phyloP scores from a whole-genome alignment of 306 rosid genomes.

The Citrullus amarus region DNA sequence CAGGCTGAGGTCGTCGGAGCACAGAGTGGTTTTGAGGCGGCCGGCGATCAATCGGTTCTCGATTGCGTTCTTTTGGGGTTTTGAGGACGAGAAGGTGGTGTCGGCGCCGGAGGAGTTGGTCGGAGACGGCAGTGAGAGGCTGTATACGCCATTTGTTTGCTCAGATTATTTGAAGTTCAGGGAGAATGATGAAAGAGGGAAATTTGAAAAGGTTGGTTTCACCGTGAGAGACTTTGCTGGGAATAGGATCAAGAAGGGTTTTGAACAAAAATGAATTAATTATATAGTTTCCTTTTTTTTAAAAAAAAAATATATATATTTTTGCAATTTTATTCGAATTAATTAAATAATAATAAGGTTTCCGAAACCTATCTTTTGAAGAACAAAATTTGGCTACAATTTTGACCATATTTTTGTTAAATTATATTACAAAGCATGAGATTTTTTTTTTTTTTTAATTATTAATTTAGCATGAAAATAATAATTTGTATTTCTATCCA shows the following conservation, averaged over 20 bases:
- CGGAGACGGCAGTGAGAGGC: constrained; percentile 42
- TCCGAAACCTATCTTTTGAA: background rate
- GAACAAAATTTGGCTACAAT: background rate
- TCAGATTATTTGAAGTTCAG: constrained; percentile 70
- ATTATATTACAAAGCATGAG: no score
- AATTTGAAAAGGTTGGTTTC: constrained; percentile 80
- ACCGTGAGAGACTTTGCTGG: constrained; percentile 84
- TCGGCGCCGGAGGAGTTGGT: constrained; percentile 64
- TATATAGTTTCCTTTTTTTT: background rate
- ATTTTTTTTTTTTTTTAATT: no score
- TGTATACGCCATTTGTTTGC: constrained; percentile 53
- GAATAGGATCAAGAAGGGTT: background rate
- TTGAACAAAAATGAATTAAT: background rate
- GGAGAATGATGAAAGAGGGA: constrained; percentile 71
- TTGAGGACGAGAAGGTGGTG: constrained; percentile 59
- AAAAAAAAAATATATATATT: background rate
- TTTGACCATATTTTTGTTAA: background rate
- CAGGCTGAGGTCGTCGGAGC: constrained; percentile 69
- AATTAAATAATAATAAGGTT: background rate
- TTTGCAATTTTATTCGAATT: background rate
- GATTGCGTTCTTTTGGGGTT: constrained; percentile 87
- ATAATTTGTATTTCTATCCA: no score
- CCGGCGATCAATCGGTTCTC: constrained; percentile 50
- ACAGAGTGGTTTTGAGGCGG: constrained; percentile 58
- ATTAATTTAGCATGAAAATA: no score